Percentiles rank a stretch among this genome's conserved stretches.
These are phyloP conservation scores for Zarea fungicola DNA, from an alignment of 2,329 filamentous ascomycete species.

Conservation along the genomic window DNA sequence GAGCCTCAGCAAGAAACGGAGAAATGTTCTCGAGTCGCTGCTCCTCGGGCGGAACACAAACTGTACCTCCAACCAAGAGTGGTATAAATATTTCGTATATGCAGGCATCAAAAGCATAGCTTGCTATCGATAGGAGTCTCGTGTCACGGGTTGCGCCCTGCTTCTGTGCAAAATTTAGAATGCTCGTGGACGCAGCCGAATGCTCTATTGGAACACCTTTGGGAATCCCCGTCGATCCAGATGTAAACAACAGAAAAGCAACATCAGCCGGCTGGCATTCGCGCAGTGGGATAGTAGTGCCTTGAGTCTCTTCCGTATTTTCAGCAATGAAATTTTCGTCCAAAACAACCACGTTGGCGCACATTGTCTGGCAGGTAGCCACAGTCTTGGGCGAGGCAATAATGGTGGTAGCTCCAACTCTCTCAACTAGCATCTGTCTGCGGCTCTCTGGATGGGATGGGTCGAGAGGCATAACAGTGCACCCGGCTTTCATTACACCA, in stretches of 20 bases:
- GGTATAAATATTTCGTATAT: constrained; percentile 2
- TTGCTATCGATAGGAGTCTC: background rate
- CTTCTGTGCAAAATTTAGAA: background rate
- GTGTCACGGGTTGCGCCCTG: background rate
- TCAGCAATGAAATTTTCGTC: background rate
- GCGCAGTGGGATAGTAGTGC: background rate
- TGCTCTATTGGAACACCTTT: constrained; percentile 1
- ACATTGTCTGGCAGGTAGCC: background rate
- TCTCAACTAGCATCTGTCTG: background rate
- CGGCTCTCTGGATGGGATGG: background rate
- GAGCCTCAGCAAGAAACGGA: background rate
- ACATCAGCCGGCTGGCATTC: background rate
- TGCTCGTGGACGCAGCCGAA: background rate
- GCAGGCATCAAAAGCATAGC: background rate
- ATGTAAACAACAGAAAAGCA: background rate
- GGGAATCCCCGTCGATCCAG: background rate
- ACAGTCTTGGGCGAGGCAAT: background rate
- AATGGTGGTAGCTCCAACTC: background rate
- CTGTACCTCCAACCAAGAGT: background rate
- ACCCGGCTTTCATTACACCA: constrained; percentile 1
- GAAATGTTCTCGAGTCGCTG: background rate
- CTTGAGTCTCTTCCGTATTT: background rate
- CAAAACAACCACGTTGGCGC: background rate
- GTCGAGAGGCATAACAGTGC: constrained; percentile 1
- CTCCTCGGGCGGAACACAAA: background rate